Conservation (phyloP, 2,329 filamentous ascomycete species). For the Tolypocladium cylindrosporum region DNA sequence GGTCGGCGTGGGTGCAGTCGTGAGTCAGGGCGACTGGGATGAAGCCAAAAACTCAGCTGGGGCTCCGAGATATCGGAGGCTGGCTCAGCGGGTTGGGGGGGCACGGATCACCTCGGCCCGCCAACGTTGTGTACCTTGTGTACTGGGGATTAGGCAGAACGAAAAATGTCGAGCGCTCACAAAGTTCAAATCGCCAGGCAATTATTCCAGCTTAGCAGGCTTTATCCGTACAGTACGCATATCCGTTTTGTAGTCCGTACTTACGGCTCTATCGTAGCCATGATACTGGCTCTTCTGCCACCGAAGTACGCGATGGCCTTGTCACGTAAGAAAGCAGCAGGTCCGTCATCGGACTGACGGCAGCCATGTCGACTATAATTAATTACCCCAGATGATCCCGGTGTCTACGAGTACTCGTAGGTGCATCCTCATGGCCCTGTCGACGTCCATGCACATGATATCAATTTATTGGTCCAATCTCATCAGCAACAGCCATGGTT, state of each 20-base stretch:
- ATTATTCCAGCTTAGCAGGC: background rate
- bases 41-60: constrained; percentile 5
- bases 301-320: background rate
- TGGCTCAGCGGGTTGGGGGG: background rate
- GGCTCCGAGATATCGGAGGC: constrained; percentile 10
- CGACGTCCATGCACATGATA: too few species aligned
- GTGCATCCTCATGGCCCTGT: background rate
- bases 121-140: too few species aligned
- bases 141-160: too few species aligned
- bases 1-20: background rate
- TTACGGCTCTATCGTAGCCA: background rate
- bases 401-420: too few species aligned
- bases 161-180: too few species aligned
- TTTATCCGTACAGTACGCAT: background rate
- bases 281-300: background rate
- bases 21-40: background rate
- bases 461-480: background rate
- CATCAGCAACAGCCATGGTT: background rate
- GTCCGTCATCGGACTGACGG: background rate
- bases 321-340: constrained; percentile 1
- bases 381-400: too few species aligned
- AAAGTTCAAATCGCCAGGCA: too few species aligned
- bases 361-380: too few species aligned
- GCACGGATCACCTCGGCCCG: background rate
- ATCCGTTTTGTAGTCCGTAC: background rate